Evolutionary conservation across 192 early-diverging fungal genomes (phyloP), one percentile per base, ranked within the genome.

Genomic region (Coemansia sp.): DNA sequence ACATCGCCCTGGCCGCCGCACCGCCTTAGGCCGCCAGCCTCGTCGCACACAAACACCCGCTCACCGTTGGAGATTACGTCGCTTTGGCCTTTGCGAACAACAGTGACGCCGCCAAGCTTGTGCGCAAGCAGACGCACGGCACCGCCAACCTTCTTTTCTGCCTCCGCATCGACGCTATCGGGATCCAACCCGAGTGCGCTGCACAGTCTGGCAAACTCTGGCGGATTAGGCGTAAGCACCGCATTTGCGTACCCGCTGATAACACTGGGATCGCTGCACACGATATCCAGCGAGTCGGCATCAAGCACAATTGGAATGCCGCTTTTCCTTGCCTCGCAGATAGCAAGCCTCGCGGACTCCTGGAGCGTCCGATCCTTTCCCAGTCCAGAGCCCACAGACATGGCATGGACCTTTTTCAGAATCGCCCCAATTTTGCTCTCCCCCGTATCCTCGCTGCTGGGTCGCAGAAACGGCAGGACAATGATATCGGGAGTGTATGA

Each of bases 1-100:
- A 99, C 78, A 72, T 99, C 98, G 39, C 98, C 98, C 67, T 98
- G 98, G 1, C 98, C 96, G 19, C 98, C 98, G 70, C 94, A 95
- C 13, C 98, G 79, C 52, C 95, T 88, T 48, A 93, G 76, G 4
- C 92, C 90, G 21, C 95, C 92, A 32, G 72, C 68, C 23, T 83
- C 84, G 53, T 87, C 83, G 49, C 91, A 93, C 1, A 74, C 56
- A 56, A 90, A 74, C 4, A 92, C 87, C 84, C 58, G 44, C 23
- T 84, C 67, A 43, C 91, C 93, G 72, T 95, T 89, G 4, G 92
- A 85, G 54, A 96, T 92, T 5, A 90, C 65, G 70, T 98, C 95
- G 7, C 15, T 56, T 2, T 60, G 38, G 42, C 96, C 96, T 68
- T 98, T 98, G 19, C 87, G 85, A 42, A 98, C 73, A 23, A 98